Base-by-base conservation (phyloP, 768 basidiomycete genomes). In the Roridomyces roridus region DNA sequence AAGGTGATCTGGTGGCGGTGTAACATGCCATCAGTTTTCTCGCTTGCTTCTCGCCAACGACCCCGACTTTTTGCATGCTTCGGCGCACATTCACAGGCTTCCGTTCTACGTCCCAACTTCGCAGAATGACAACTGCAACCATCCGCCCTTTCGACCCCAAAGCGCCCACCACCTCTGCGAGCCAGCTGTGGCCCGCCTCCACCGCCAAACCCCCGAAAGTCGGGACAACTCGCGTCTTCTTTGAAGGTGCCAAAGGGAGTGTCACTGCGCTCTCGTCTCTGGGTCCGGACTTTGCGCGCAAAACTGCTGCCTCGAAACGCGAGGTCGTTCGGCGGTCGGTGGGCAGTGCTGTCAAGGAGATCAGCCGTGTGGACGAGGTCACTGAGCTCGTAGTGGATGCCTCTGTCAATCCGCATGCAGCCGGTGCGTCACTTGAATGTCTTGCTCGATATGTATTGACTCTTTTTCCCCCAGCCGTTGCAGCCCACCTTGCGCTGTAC, bases 291-390 rank as follows among this genome's bases (percentile, higher is more conserved):
- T 88, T 83, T 65, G 68, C 72, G 4, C 59, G 63, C 34, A 85
- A 84, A 63, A 75, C 70, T 6, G 76, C 65, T 1, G 72, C 78
- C 29, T 76, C 75, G 36, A 82, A 76, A 66, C 75, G 86, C n/a
- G 92, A 94, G 68, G 59, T 85, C 5, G 78, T 93, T 28, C 79
- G 92, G 64, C 85, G 83, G 64, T 81, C 89, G 10, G 80, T 93
- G 14, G 92, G 88, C 10, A 83, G 78, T 46, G 89, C 85, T 6
- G 84, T 93, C 40, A 91, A 89, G 72, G 81, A 84, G 41, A 71
- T 92, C 62, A 87, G 81, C 62, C 77, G 68, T 14, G 73, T 86
- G 5, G 85, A 91, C 17, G 85, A 85, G 44, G 71, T 89, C 51
- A 84, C 83, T 23, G 82, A 84, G 46, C 83, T 89, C 37, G 55